phyloP scores from a whole-genome alignment of 176 grass and related monocot species.

The Melocanna baccifera region DNA sequence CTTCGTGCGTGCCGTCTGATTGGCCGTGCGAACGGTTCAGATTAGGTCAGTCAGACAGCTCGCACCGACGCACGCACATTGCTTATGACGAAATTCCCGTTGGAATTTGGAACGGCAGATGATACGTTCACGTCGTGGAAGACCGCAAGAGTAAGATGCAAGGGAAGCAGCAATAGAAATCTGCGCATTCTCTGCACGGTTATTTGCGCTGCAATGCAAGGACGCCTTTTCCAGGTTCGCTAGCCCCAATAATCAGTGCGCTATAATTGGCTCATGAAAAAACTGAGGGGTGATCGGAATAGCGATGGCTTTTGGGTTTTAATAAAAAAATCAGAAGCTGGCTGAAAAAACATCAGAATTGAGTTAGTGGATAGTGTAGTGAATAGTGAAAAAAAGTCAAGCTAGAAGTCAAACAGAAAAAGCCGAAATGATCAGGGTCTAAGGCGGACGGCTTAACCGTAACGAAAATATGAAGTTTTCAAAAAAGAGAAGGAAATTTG shows the following conservation, averaged over 20 bases:
- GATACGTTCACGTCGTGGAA: no score
- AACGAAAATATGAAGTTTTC: no score
- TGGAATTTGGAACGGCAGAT: not conserved
- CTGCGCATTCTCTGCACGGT: not conserved
- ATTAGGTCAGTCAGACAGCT: not conserved
- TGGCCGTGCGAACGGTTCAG: not conserved
- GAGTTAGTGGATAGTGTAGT: no score
- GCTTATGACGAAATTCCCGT: not conserved
- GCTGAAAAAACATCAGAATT: no score
- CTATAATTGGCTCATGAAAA: not conserved
- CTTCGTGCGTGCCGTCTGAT: not conserved
- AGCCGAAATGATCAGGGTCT: no score
- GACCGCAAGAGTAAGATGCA: not conserved
- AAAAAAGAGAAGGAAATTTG: not conserved
- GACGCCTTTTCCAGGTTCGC: not conserved
- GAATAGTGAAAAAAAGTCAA: no score
- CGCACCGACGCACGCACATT: not conserved
- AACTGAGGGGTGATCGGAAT: no score
- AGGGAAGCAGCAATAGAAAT: not conserved
- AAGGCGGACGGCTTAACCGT: no score
- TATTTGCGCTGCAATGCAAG: not conserved
- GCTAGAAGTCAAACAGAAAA: no score
- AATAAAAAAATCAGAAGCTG: no score
- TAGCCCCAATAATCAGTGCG: not conserved
- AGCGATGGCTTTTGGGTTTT: no score